Conservation (phyloP, 305 asterid species). For the Solanum aculeatissimum region DNA sequence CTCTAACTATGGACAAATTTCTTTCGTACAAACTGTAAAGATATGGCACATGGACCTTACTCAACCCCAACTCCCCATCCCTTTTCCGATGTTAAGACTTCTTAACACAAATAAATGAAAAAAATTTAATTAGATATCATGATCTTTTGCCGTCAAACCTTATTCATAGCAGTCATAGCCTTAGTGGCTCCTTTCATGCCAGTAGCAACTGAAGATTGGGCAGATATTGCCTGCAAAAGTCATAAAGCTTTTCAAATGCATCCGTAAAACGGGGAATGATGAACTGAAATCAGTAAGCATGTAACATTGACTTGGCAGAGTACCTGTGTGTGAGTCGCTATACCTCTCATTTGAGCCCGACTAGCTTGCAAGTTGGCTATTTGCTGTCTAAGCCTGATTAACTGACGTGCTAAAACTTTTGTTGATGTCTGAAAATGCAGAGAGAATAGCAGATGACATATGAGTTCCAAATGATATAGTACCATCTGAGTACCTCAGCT, state of each 20-base stretch:
- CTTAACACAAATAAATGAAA: background rate
- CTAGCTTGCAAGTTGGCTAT: constrained; percentile 84
- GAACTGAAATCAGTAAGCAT: background rate
- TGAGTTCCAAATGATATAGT: background rate
- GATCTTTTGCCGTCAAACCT: constrained; percentile 28
- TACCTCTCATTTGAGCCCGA: constrained; percentile 96
- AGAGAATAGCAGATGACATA: background rate
- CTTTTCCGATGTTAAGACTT: too few species aligned
- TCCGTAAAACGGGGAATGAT: background rate
- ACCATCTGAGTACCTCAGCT: background rate
- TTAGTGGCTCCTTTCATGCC: constrained; percentile 95
- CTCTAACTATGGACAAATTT: too few species aligned
- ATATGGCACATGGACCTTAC: too few species aligned
- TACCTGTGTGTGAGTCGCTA: constrained; percentile 94
- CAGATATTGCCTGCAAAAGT: constrained; percentile 66
- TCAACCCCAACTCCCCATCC: too few species aligned
- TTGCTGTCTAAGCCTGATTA: constrained; percentile 80
- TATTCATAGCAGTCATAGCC: constrained; percentile 93
- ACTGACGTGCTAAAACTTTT: constrained; percentile 77
- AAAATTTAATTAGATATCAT: background rate
- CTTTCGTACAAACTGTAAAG: too few species aligned
- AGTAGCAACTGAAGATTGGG: constrained; percentile 84
- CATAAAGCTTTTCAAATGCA: background rate
- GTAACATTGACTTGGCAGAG: background rate
- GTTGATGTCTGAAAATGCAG: constrained; percentile 63